Evolutionary conservation across 192 early-diverging fungal species (phyloP), one percentile per base, ranked within the genome.

Genomic region (Phycomyces blakesleeanus): DNA sequence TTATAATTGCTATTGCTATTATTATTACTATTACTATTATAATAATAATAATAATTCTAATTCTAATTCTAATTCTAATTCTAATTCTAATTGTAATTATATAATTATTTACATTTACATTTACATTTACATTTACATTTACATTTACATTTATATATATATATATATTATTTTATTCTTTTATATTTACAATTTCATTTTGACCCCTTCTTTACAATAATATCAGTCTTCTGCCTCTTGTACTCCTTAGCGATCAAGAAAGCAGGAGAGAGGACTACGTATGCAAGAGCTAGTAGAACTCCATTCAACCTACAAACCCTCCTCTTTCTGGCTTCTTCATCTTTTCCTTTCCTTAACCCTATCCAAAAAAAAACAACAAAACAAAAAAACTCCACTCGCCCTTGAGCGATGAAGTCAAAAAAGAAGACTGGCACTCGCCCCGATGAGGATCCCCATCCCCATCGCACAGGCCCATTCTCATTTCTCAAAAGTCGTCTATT

Each of bases 341-440:
- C 29, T 27, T 51, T 12, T 29, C 47, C 20, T 50, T 47, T 21
- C n/a, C n/a, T n/a, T n/a, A n/a, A n/a, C n/a, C n/a, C n/a, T n/a
- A n/a, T n/a, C n/a, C n/a, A n/a, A n/a, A n/a, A n/a, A n/a, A n/a
- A n/a, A n/a, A n/a, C n/a, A n/a, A n/a, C n/a, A n/a, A n/a, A n/a
- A 12, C 10, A 47, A 41, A 42, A 24, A 26, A 44, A 47, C 27
- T 26, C 27, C 25, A n/a, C 58, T 25, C 39, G 24, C 25, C 26
- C 12, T 50, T 26, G 18, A 47, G 61, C 51, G 51, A 63, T 63
- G 61, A 63, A 63, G 51, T 41, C 61, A 25, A 63, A 63, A 41
- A 63, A 63, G 44, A n/a, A 9, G 8, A 54, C 51, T 51, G 18
- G 29, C 25, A 18, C 52, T 38, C 61, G 51, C 51, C 18, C 47